These are phyloP conservation scores for Mucor saturninus DNA, from an alignment of 371 early-diverging fungal species.

Conservation along the genomic window DNA sequence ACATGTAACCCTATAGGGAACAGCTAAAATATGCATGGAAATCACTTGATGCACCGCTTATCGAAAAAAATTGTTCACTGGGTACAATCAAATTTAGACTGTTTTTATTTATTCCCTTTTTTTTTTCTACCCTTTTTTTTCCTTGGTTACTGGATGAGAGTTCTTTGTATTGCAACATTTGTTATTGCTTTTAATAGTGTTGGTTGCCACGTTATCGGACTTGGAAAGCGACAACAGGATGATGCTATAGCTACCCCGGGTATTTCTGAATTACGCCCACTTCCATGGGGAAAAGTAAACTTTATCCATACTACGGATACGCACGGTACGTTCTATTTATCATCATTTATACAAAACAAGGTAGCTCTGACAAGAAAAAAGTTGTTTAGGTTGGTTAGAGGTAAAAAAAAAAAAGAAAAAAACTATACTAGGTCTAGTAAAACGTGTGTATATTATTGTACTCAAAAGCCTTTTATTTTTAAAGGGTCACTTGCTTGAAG, in stretches of 20 bases:
- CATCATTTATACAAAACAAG: background rate
- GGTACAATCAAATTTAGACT: too few relatives aligned
- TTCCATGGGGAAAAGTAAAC: slow-evolving; percentile 56
- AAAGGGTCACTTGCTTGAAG: slow-evolving; percentile 49
- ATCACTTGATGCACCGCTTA: too few relatives aligned
- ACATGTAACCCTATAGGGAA: too few relatives aligned
- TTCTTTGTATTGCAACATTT: background rate
- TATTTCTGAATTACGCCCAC: slow-evolving; percentile 22
- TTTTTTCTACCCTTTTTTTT: background rate
- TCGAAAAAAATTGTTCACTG: too few relatives aligned
- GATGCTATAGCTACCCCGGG: slow-evolving; percentile 15
- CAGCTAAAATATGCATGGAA: too few relatives aligned
- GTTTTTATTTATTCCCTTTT: background rate
- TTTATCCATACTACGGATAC: slow-evolving; percentile 59
- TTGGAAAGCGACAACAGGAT: slow-evolving; percentile 15
- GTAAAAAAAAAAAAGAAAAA: slow-evolving; percentile 13
- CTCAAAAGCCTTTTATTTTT: background rate
- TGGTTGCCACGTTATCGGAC: background rate
- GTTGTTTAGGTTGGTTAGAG: slow-evolving; percentile 45
- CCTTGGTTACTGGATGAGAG: background rate
- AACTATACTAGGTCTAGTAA: background rate
- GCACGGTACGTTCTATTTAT: slow-evolving; percentile 31
- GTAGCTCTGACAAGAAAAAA: background rate
- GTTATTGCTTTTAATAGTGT: background rate
- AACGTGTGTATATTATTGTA: too few relatives aligned